Percentiles rank a stretch among this genome's conserved stretches.
Evolutionary conservation across 805 yeast species (phyloP).

Genomic region (Hanseniaspora valbyensis): DNA sequence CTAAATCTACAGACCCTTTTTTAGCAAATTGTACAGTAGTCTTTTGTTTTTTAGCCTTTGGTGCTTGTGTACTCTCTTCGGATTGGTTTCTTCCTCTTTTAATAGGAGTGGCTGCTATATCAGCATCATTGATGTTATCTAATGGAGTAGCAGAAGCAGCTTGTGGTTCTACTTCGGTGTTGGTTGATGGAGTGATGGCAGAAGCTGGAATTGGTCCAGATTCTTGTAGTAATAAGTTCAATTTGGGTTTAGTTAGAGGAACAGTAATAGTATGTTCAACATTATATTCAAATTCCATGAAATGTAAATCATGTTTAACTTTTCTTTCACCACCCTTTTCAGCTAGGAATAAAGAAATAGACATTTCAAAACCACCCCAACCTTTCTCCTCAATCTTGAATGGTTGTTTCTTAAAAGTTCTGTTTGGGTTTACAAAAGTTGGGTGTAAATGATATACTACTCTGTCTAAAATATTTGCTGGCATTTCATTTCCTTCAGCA

Average conservation of each 20-base stretch:
- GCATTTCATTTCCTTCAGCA: slow-evolving; percentile 67
- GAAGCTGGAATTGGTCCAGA: slow-evolving; percentile 54
- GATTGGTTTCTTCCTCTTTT: slow-evolving; percentile 25
- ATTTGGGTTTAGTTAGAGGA: slow-evolving; percentile 62
- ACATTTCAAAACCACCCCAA: slow-evolving; percentile 96
- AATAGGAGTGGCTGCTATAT: slow-evolving; percentile 23
- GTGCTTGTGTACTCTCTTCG: slow-evolving; percentile 8
- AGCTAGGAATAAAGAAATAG: slow-evolving; percentile 59
- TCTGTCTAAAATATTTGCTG: slow-evolving; percentile 81
- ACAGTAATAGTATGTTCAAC: slow-evolving; percentile 67
- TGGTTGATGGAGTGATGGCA: slow-evolving; percentile 19
- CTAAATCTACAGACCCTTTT: slow-evolving; percentile 75
- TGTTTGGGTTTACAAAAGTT: slow-evolving; percentile 79
- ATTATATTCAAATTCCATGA: slow-evolving; percentile 61
- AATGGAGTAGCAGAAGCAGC: slow-evolving; percentile 18
- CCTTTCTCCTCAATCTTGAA: slow-evolving; percentile 86
- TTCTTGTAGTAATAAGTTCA: slow-evolving; percentile 63
- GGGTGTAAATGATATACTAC: slow-evolving; percentile 92
- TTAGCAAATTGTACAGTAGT: slow-evolving; percentile 31
- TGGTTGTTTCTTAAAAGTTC: slow-evolving; percentile 72
- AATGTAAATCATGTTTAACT: slow-evolving; percentile 80
- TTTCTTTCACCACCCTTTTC: slow-evolving; percentile 86
- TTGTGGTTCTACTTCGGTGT: slow-evolving; percentile 28
- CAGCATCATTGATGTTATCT: slow-evolving; percentile 24
- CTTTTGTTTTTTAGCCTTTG: slow-evolving; percentile 25